A percentile compares a stretch with the other conserved stretches of the same genome.
These are phyloP conservation scores for Psidium friedrichsthalianum DNA, from an alignment of 345 rosid species.

Conservation along the genomic window DNA sequence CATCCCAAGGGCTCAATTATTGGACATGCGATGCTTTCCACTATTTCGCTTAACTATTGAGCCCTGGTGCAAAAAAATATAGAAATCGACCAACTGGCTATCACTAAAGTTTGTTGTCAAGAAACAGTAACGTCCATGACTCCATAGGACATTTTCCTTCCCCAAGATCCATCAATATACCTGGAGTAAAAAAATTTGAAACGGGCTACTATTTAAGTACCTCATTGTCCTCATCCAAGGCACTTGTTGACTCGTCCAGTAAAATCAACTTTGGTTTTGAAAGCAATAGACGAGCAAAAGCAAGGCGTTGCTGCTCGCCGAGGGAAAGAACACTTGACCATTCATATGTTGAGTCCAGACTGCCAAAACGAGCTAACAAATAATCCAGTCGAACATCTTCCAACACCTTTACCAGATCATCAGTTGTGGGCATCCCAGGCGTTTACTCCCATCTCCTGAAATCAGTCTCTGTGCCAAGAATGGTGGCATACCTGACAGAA, in stretches of 20 bases:
- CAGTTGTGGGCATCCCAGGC: conserved; percentile 43
- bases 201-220: conserved; percentile 13
- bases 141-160: not conserved
- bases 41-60: not conserved
- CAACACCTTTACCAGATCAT: conserved; percentile 48
- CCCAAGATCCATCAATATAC: not conserved
- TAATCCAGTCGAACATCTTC: conserved; percentile 67
- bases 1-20: not conserved
- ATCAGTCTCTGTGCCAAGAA: conserved; percentile 22
- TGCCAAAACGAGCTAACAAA: conserved; percentile 52
- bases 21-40: not conserved
- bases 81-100: not conserved
- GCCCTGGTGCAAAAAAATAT: not conserved
- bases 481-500: conserved; percentile 32
- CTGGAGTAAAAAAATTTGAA: not conserved
- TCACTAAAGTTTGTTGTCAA: not conserved
- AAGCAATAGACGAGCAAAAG: too few species aligned
- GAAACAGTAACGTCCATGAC: not conserved
- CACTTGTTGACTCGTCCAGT: conserved; percentile 88
- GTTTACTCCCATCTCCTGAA: conserved; percentile 13
- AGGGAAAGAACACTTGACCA: too few species aligned
- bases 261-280: conserved; percentile 60
- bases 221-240: conserved; percentile 89
- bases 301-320: too few species aligned
- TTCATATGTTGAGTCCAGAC: conserved; percentile 10